Base-by-base conservation (phyloP, 1,139 yeast genomes). In the Lodderomyces theae region DNA sequence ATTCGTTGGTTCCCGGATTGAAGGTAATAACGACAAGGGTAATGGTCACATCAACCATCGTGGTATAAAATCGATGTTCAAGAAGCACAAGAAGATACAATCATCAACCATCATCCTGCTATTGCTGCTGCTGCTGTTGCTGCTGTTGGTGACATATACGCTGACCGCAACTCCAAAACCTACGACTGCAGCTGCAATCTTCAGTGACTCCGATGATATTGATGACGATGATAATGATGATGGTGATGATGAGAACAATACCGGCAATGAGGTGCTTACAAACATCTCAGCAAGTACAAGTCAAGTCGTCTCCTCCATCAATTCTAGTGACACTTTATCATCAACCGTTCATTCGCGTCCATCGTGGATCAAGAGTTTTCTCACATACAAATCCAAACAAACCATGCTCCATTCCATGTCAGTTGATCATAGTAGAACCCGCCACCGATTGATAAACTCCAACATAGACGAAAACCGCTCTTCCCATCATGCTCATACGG, bases 291-390 rank as follows among this genome's bases (percentile, higher is more conserved):
- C n/a, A n/a, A n/a, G n/a, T n/a, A n/a, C n/a, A n/a, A n/a, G n/a
- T n/a, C n/a, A n/a, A n/a, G n/a, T n/a, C n/a, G n/a, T n/a, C n/a
- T n/a, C n/a, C n/a, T n/a, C 9, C 19, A 24, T 11, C 38, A 25
- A 16, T 21, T 33, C n/a, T 9, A 16, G 10, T 5, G 34, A 34
- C 22, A 12, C 37, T 6, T 30, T 44, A 10, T 38, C 39, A 5
- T 34, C 46, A 9, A 42, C 40, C 21, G 12, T 48, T 5, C 42
- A 46, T 17, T 48, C 54, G 2, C 37, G 43, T 22, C 45, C 42
- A 29, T 51, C 57, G 5, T 54, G 56, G 57, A 40, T 54, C 19
- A 48, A 49, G 33, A 57, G 51, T 16, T 54, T 46, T 24, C 44
- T 54, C 24, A 38, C 7, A 9, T 34, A 12, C 29, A 34, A n/a